Evolutionary conservation across 179 eudicot genomes (phyloP), one percentile per base, ranked within the genome.

Genomic region (Spergularia azorica): DNA sequence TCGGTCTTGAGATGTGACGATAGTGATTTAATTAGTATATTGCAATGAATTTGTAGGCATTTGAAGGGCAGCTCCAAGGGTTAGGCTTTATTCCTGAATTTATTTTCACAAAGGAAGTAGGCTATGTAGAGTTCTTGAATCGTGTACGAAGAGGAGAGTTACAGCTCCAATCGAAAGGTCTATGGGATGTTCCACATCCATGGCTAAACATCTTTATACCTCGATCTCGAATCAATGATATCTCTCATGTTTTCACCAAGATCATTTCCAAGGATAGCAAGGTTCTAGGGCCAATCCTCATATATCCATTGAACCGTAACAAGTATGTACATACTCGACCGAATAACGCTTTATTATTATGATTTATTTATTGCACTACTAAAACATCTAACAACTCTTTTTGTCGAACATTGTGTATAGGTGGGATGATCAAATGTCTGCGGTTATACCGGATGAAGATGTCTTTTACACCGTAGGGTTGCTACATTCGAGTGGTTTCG

Each of bases 191-290:
- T 80, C 93, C 97, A 63, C 98, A 93, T 76, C 98, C 98, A 73
- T 93, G 97, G 98, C 87, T 95, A 20, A 95, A 91, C 71, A 80
- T 95, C 12, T 93, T 95, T 72, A 86, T 93, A 7, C 99, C 98
- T 5, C 85, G 63, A 82, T 92, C 98, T n/a, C 72, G 73, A 0
- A 87, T 95, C 59, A 36, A 69, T 21, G 89, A 89, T 32, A 89
- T 95, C 75, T 78, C 73, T 2, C 84, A 82, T 16, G 92, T 87
- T 63, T 81, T 93, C 16, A 70, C 80, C 8, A 63, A 82, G 10
- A 91, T 90, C 56, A 71, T 88, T 39, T 82, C 76, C 6, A 85
- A 81, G 62, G 84, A 83, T 67, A 80, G 75, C 74, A 83, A 70
- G 16, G 77, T 81, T 74, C 15, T 75, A 2, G 97, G 97, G 17